Percentiles rank a stretch among this genome's conserved stretches.
phyloP scores from a whole-genome alignment of 305 asterid genomes.

The Nicotiana rustica region DNA sequence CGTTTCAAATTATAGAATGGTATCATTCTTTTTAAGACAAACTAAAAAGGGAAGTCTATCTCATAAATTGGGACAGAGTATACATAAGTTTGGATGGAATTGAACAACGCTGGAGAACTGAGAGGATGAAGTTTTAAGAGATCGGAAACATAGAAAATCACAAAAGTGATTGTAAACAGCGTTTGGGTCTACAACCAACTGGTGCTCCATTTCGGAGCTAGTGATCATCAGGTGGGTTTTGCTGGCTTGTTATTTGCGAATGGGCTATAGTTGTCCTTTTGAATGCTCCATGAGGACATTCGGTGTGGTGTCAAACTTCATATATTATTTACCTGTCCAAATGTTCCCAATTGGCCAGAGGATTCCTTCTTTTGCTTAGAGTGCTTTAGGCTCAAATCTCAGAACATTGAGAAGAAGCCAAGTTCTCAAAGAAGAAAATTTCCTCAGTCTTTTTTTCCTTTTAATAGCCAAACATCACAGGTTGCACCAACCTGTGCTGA shows the following conservation, averaged over 20 bases:
- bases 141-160: not conserved
- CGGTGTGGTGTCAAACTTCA: not conserved
- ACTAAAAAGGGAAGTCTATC: too few relatives aligned
- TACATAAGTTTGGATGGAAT: not conserved
- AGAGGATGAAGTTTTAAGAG: not conserved
- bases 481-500: too few relatives aligned
- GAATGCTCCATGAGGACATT: too few relatives aligned
- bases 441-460: conserved; percentile 12
- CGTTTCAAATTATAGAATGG: too few relatives aligned
- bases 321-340: not conserved
- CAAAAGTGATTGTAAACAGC: not conserved
- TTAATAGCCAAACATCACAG: too few relatives aligned
- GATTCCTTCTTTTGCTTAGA: not conserved
- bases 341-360: not conserved
- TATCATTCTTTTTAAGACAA: too few relatives aligned
- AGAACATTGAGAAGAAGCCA: too few relatives aligned
- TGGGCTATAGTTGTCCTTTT: too few relatives aligned
- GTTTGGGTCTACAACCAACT: not conserved
- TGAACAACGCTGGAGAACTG: not conserved
- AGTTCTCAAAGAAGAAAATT: not conserved
- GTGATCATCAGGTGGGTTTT: too few relatives aligned
- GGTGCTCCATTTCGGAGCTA: not conserved
- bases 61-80: too few relatives aligned
- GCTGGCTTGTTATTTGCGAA: not conserved
- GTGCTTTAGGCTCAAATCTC: conserved; percentile 1